Evolutionary conservation across 768 basidiomycete genomes (phyloP).

Genomic region (Podaxis carcinomalis): DNA sequence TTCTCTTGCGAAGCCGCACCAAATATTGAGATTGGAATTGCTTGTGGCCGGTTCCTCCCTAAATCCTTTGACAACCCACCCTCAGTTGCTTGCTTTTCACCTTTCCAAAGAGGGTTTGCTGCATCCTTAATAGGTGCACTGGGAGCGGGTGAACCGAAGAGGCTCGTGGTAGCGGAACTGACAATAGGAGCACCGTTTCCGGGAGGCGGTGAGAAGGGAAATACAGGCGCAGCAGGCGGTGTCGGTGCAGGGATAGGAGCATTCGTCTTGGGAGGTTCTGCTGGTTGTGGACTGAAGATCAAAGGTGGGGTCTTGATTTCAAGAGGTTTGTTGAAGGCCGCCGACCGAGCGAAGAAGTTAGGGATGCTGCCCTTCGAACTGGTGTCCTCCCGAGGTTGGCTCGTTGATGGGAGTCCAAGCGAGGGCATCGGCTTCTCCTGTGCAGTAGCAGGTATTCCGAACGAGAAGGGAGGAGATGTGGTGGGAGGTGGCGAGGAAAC

Average conservation of each 20-base stretch:
- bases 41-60: neutral
- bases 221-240: conserved; percentile 3
- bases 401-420: conserved; percentile 10
- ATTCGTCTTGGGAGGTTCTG: conserved; percentile 16
- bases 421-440: conserved; percentile 7
- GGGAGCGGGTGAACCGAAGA: conserved; percentile 14
- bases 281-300: conserved; percentile 14
- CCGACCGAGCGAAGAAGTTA: conserved; percentile 61
- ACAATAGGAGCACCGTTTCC: conserved; percentile 10
- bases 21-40: conserved; percentile 4
- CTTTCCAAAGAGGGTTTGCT: conserved; percentile 42
- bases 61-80: neutral
- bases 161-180: conserved; percentile 1
- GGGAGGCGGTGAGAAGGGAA: conserved; percentile 11
- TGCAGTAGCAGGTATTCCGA: conserved; percentile 4
- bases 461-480: neutral
- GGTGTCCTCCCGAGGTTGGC: neutral
- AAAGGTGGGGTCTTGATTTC: conserved; percentile 24
- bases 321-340: conserved; percentile 38
- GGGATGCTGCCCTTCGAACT: conserved; percentile 34
- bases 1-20: conserved; percentile 1
- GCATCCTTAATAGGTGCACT: conserved; percentile 31
- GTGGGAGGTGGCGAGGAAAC: conserved; percentile 1
- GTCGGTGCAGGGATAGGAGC: conserved; percentile 7
- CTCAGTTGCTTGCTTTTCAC: conserved; percentile 23